Percentiles rank a stretch among this genome's conserved stretches.
Conservation (phyloP, 164 flowering plant genomes). For the Malania oleifera region DNA sequence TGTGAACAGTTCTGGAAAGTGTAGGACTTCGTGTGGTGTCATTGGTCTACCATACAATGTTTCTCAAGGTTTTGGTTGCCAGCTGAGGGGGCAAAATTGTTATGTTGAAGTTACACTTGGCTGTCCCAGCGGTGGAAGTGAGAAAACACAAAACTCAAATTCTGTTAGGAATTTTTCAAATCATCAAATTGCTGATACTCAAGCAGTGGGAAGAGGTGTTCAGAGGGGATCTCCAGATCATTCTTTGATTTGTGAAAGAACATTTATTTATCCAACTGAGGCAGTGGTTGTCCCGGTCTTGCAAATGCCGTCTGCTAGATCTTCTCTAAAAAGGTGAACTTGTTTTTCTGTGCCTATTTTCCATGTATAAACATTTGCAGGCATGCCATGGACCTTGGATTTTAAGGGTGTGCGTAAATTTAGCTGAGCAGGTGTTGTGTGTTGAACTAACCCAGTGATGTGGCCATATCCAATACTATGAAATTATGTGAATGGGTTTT, state of each 20-base stretch:
- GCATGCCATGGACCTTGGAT: neutral
- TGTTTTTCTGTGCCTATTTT: constrained; percentile 1
- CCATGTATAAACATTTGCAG: neutral
- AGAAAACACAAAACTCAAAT: constrained; percentile 27
- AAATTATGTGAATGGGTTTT: no score
- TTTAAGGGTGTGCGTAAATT: neutral
- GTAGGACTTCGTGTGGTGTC: constrained; percentile 49
- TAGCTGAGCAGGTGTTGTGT: neutral
- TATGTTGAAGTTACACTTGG: constrained; percentile 85
- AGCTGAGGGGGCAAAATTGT: constrained; percentile 65
- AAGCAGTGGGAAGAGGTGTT: constrained; percentile 30
- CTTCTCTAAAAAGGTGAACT: constrained; percentile 72
- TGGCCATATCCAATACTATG: no score
- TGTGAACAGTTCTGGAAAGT: constrained; percentile 51
- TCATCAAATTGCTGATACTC: constrained; percentile 35
- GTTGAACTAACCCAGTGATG: no score
- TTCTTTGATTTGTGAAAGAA: constrained; percentile 43
- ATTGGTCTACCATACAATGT: constrained; percentile 51
- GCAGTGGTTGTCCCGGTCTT: constrained; percentile 85
- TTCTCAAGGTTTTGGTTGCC: constrained; percentile 56
- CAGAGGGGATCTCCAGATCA: constrained; percentile 39
- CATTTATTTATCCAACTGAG: constrained; percentile 82
- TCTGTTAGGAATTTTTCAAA: constrained; percentile 27
- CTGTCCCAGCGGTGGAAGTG: constrained; percentile 30
- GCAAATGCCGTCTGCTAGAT: constrained; percentile 65